These are phyloP conservation scores for Globisporangium irregulare DNA, from an alignment of 352 stramenopile species.

Conservation along the genomic window DNA sequence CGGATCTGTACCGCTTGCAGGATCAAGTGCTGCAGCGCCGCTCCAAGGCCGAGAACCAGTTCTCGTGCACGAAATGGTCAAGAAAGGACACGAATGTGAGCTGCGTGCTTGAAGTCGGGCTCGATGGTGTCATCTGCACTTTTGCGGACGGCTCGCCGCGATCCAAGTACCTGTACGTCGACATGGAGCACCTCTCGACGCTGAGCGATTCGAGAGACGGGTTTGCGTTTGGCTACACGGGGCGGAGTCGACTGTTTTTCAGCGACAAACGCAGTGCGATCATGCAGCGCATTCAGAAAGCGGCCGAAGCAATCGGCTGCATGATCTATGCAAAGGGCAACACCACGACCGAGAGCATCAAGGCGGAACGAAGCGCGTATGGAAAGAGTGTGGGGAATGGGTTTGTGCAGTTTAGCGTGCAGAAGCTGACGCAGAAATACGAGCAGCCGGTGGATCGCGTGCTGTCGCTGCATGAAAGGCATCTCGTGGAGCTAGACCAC, in stretches of 20 bases:
- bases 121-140: constrained; percentile 51
- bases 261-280: constrained; percentile 53
- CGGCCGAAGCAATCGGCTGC: constrained; percentile 56
- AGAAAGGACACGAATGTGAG: constrained; percentile 38
- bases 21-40: constrained; percentile 44
- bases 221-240: constrained; percentile 66
- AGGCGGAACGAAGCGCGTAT: constrained; percentile 43
- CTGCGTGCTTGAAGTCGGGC: constrained; percentile 56
- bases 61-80: constrained; percentile 65
- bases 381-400: constrained; percentile 43
- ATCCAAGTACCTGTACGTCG: constrained; percentile 78
- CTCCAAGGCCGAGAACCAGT: constrained; percentile 32
- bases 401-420: constrained; percentile 72
- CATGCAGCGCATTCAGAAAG: constrained; percentile 48
- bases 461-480: constrained; percentile 69
- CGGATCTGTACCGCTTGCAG: constrained; percentile 71
- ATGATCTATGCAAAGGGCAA: constrained; percentile 37
- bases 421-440: constrained; percentile 71
- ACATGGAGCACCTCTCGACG: constrained; percentile 72
- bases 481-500: constrained; percentile 62
- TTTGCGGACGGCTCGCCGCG: constrained; percentile 39
- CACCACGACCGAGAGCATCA: constrained; percentile 38
- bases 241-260: constrained; percentile 71
- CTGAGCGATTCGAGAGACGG: constrained; percentile 53
- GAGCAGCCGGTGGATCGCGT: constrained; percentile 39